Base-by-base conservation (phyloP, 2,329 filamentous ascomycete species). In the Pestalotiopsis sp. region DNA sequence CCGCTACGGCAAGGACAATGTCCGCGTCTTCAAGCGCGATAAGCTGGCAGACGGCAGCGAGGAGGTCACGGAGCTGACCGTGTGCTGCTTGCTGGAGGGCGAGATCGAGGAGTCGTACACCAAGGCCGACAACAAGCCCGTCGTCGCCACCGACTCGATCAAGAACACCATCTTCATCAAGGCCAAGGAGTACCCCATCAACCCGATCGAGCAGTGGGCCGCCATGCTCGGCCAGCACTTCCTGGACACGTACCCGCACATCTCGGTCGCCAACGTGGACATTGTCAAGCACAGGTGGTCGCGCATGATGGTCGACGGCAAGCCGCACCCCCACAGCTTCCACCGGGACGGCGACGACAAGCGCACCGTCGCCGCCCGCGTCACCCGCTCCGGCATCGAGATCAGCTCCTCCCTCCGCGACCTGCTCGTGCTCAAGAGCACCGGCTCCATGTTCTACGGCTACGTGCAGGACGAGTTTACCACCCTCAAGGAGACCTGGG, bases 81-180 rank as follows among this genome's bases (percentile, higher is more conserved):
- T 99, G 75, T 93, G 93, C 83, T 94, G 94, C 72, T 87, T 98
- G 65, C 89, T 99, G 38, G 94, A 98, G 84, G 96, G 96, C 75
- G 92, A 94, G 69, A 98, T 99, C 75, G 93, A 96, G 67, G 89
- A 77, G 71, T 97, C 93, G 72, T 99, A 97, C 87, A 99, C 95
- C 71, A 82, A 88, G 77, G 95, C 94, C 75, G 95, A 99, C 85
- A 99, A 99, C 87, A 93, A 91, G 76, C 93, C 97, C 73, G 90
- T 99, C 69, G 95, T 99, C 70, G 94, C 96, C 72, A 99, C 96
- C 70, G 96, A 99, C 82, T 95, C 94, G 31, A 97, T 98, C 84
- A 99, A 99, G 86, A 97, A 99, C 84, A 98, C 93, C 75, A 91
- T 93, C 79, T 97, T 96, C 86, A 94, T 99, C 83, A 92, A 93